These are phyloP conservation scores for Paracorniculantispora psalliotae DNA, from an alignment of 2,329 filamentous ascomycete species.

Conservation along the genomic window DNA sequence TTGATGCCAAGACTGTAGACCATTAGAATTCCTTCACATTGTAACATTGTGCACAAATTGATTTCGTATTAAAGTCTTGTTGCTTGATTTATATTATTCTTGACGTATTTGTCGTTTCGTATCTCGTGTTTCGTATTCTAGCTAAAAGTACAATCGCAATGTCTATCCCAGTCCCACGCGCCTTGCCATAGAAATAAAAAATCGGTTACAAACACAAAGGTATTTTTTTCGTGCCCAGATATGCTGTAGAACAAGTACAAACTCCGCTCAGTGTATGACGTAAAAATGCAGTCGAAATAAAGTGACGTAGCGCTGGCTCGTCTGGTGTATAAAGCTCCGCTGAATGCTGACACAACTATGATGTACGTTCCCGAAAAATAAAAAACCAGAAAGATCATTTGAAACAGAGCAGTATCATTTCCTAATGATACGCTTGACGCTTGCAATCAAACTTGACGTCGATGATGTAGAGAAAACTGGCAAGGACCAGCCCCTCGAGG, in stretches of 20 bases:
- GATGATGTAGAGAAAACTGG: neutral
- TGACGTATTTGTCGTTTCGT: neutral
- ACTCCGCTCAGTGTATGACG: neutral
- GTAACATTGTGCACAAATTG: too few species aligned
- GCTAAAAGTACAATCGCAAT: neutral
- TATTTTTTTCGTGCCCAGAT: neutral
- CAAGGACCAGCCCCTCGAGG: neutral
- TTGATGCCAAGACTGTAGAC: too few species aligned
- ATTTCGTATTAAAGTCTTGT: too few species aligned
- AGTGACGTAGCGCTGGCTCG: neutral
- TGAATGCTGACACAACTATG: conserved; percentile 4
- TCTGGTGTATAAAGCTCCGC: neutral
- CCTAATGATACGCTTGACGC: neutral
- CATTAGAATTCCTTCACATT: too few species aligned
- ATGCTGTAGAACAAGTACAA: neutral
- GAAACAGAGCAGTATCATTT: neutral
- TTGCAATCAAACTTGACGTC: neutral
- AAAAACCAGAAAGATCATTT: neutral
- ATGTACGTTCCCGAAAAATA: neutral
- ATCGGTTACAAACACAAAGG: neutral
- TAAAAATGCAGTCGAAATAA: neutral
- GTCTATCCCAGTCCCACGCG: neutral
- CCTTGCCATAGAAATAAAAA: neutral
- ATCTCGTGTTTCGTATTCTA: conserved; percentile 1
- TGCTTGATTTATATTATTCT: neutral